A percentile compares a stretch with the other conserved stretches of the same genome.
Conservation (phyloP, 768 basidiomycete species). For the Hypholoma sublateritium region DNA sequence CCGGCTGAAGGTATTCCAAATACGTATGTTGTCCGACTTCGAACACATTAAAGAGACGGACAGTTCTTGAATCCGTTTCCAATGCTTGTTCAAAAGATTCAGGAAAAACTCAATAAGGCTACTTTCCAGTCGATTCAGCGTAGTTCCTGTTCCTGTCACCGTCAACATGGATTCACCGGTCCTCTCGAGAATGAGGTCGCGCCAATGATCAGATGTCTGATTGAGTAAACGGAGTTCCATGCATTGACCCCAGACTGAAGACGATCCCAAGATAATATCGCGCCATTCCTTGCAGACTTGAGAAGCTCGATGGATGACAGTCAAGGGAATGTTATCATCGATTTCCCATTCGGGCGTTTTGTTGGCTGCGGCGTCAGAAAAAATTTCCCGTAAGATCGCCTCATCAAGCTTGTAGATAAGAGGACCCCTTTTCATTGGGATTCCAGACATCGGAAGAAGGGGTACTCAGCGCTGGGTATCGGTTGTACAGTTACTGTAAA, state of each 20-base stretch:
- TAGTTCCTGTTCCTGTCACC: background rate
- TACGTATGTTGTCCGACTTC: too few species aligned
- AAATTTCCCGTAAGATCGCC: background rate
- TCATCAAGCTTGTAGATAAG: background rate
- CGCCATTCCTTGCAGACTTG: conserved; percentile 11
- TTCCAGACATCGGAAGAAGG: too few species aligned
- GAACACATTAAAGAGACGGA: background rate
- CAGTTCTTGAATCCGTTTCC: background rate
- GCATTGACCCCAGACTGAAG: conserved; percentile 2
- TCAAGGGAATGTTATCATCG: background rate
- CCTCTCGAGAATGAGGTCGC: background rate
- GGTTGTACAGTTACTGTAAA: too few species aligned
- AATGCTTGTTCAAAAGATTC: background rate
- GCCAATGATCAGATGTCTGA: background rate
- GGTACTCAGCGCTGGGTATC: too few species aligned
- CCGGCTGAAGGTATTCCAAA: too few species aligned
- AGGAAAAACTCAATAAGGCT: background rate
- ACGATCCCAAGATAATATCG: conserved; percentile 4
- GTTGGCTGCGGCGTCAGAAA: background rate
- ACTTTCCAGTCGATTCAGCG: background rate
- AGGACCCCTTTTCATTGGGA: too few species aligned
- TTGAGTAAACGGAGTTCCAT: background rate
- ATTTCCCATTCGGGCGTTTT: background rate
- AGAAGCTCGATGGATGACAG: background rate
- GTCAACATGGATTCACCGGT: background rate